A percentile compares a stretch with the other conserved stretches of the same genome.
Evolutionary conservation across 345 rosid genomes (phyloP).

Genomic region (Populus tremula): DNA sequence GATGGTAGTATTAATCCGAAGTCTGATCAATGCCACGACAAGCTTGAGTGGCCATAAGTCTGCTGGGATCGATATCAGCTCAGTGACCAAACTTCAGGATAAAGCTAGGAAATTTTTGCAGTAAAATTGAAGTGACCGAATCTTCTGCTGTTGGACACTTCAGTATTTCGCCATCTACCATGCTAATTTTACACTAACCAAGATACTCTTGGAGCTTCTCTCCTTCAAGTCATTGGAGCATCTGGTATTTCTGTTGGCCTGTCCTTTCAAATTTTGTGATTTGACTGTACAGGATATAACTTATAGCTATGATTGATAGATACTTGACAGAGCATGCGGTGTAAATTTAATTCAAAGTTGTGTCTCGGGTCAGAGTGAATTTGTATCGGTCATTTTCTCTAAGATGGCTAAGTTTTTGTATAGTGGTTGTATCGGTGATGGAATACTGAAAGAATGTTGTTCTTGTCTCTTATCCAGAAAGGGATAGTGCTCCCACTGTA

Average conservation of each 20-base stretch:
- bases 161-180: background rate
- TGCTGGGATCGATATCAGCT: constrained; percentile 11
- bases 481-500: background rate
- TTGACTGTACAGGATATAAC: background rate
- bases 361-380: background rate
- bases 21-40: constrained; percentile 30
- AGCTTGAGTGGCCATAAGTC: constrained; percentile 15
- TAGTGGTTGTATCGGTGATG: background rate
- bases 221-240: background rate
- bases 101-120: constrained; percentile 44
- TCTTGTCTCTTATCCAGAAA: background rate
- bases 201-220: background rate
- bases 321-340: too few species aligned
- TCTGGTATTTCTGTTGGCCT: background rate
- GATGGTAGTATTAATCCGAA: constrained; percentile 35
- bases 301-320: background rate
- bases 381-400: background rate
- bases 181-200: background rate
- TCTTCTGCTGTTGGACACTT: background rate
- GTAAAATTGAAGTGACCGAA: constrained; percentile 22
- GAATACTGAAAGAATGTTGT: background rate
- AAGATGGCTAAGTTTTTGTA: background rate
- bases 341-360: background rate
- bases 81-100: constrained; percentile 45
- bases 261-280: background rate